Percentiles rank a stretch among this genome's conserved stretches.
phyloP scores from a whole-genome alignment of 2,329 filamentous ascomycete genomes.

The Biscogniauxia sp. region DNA sequence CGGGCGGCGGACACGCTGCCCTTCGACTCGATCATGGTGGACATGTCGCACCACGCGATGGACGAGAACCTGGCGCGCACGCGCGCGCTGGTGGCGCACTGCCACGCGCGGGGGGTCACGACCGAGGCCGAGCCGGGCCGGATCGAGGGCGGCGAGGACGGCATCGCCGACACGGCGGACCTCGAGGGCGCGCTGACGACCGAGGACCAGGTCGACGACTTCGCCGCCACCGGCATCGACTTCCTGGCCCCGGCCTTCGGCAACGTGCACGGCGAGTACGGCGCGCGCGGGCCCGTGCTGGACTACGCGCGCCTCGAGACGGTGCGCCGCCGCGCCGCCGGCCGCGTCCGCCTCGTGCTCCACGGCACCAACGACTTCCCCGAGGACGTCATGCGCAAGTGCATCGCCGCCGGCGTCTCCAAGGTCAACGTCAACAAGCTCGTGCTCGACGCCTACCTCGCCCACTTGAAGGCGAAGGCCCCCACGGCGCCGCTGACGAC shows the following conservation, averaged over 20 bases:
- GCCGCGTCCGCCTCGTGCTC: slow-evolving; percentile 46
- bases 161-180: slow-evolving; percentile 59
- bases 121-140: slow-evolving; percentile 68
- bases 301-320: slow-evolving; percentile 54
- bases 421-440: slow-evolving; percentile 60
- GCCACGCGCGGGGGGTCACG: slow-evolving; percentile 60
- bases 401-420: slow-evolving; percentile 50
- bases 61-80: slow-evolving; percentile 66
- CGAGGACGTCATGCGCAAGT: slow-evolving; percentile 47
- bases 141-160: slow-evolving; percentile 69
- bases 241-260: slow-evolving; percentile 74
- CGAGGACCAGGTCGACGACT: slow-evolving; percentile 66
- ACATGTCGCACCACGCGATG: slow-evolving; percentile 72
- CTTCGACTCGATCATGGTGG: slow-evolving; percentile 74
- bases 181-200: slow-evolving; percentile 57
- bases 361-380: slow-evolving; percentile 58
- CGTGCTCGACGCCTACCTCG: slow-evolving; percentile 45
- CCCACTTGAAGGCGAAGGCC: slow-evolving; percentile 39
- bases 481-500: slow-evolving; percentile 34
- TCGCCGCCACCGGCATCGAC: slow-evolving; percentile 69
- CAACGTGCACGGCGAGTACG: slow-evolving; percentile 74
- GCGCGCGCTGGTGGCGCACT: slow-evolving; percentile 58
- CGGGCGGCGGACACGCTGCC: slow-evolving; percentile 42
- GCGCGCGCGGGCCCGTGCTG: slow-evolving; percentile 59
- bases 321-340: slow-evolving; percentile 34